Base-by-base conservation (phyloP, 1,139 yeast genomes). In the Meyerozyma sp. region DNA sequence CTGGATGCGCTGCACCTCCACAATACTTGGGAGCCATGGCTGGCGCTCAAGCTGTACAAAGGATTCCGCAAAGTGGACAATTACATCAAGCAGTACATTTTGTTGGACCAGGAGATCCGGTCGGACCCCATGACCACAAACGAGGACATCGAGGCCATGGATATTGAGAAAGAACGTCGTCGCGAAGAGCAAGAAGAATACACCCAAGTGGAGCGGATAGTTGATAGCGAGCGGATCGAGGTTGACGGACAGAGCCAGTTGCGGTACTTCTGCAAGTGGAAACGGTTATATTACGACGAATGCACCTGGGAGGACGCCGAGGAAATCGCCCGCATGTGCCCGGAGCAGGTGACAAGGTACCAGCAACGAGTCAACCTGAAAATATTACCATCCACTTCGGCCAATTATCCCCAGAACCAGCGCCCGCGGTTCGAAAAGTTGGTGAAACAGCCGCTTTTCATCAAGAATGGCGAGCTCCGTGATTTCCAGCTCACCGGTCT, bases 401-500 rank as follows among this genome's bases (percentile, higher is more conserved):
- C 94, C 5, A 79, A 77, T 47, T 91, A 90, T 63, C 87, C 89
- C 3, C 61, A 70, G 8, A 62, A 73, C 20, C 80, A 79, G 50
- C 77, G 99, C 52, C 98, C 99, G 4, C 73, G 83, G 45, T 94
- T 93, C 62, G 96, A 89, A 62, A 93, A 93, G 61, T 73, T 94
- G 44, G 79, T 79, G 26, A 77, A 77, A 45, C 99, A 94, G 66
- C 99, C 99, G 0, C 75, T 83, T 11, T 94, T 84, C 58, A 85
- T 94, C 52, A 90, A 90, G 59, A 85, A 86, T 57, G 97, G 98
- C 40, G 95, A 86, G 62, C 74, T 93, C 51, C 80, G 98, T 61
- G 98, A 94, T 68, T 93, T 94, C 77, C 99, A 94, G 68, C 75
- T 94, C 59, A 93, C 98, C 0, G 99, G 99, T 48, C 76, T 94